Base-by-base conservation (phyloP, 441 rosid genomes). In the Syzygium syzygioides region DNA sequence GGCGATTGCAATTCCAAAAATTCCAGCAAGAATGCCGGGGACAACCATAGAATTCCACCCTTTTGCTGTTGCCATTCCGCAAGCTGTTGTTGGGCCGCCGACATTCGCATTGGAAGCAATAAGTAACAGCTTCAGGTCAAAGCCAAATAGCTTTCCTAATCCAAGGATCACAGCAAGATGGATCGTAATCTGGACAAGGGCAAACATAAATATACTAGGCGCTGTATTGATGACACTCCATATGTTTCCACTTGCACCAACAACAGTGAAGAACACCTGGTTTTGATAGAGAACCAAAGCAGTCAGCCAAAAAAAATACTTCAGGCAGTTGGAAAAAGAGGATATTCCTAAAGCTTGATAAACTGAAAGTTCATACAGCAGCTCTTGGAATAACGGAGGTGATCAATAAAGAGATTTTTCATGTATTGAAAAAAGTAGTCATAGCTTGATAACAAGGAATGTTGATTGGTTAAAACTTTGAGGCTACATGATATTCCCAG, bases 71-170 rank as follows among this genome's bases (percentile, higher is more conserved):
- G 98, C 99, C 98, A 97, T 96, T 87, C 98, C 96, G 9, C 97
- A 96, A 41, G 99, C 98, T 9, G 99, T 96, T 56, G 98, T 96
- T 3, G 99, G 99, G 84, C 99, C 99, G 28, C 99, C 99, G 12
- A 97, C 96, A 87, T 96, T 97, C 28, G 99, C 99, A 93, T 96
- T 96, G 76, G 98, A 97, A 86, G 99, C 98, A n/a, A 97, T 55
- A 86, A 97, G 98, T 90, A 96, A 91, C 60, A 93, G 91, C 91
- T 93, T 95, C 86, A 89, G 91, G 89, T 95, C 99, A 34, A 96
- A 87, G 30, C 93, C 88, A 26, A 97, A 87, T 55, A 97, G 93
- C 94, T 95, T 96, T 87, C 99, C 98, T 52, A 96, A 55, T 60
- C 98, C 98, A 41, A 96, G 93, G 85, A 95, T 92, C 86, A 96